phyloP scores from a whole-genome alignment of 2,329 filamentous ascomycete genomes.

The Scolecobasidium constrictum region DNA sequence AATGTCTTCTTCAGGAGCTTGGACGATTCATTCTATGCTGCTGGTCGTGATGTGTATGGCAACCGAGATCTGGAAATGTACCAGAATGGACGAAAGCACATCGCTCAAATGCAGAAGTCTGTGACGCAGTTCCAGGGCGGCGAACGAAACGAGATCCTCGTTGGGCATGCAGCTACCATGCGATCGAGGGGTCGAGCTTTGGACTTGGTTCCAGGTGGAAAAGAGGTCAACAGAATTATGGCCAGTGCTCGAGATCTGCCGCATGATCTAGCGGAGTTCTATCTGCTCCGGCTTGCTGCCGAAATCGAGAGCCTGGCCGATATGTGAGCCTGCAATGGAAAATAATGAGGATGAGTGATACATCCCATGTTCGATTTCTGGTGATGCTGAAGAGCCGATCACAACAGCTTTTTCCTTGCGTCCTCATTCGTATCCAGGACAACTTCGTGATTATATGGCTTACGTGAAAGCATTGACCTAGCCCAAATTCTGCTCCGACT shows the following conservation, averaged over 20 bases:
- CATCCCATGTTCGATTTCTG: no score
- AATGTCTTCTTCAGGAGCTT: constrained; percentile 81
- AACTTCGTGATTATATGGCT: no score
- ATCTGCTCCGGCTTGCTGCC: constrained; percentile 58
- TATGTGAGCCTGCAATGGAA: no score
- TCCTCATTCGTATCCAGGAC: no score
- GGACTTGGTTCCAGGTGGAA: not conserved
- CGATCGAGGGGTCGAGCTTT: no score
- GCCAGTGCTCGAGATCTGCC: constrained; percentile 47
- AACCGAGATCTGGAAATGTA: constrained; percentile 79
- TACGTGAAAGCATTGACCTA: no score
- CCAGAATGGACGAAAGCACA: constrained; percentile 55
- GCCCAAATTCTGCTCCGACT: no score
- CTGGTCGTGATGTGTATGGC: constrained; percentile 75
- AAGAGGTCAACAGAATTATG: constrained; percentile 3
- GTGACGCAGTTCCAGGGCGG: not conserved
- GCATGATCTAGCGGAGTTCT: constrained; percentile 58
- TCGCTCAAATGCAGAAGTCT: no score
- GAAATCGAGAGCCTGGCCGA: constrained; percentile 46
- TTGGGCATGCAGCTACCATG: not conserved
- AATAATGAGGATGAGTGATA: no score
- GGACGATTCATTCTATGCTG: constrained; percentile 50
- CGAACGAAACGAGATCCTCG: not conserved
- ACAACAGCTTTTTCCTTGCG: no score
- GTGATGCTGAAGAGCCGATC: no score